Evolutionary conservation across 768 basidiomycete genomes (phyloP), one percentile per base, ranked within the genome.

Genomic region (Termitomyces titanicus): DNA sequence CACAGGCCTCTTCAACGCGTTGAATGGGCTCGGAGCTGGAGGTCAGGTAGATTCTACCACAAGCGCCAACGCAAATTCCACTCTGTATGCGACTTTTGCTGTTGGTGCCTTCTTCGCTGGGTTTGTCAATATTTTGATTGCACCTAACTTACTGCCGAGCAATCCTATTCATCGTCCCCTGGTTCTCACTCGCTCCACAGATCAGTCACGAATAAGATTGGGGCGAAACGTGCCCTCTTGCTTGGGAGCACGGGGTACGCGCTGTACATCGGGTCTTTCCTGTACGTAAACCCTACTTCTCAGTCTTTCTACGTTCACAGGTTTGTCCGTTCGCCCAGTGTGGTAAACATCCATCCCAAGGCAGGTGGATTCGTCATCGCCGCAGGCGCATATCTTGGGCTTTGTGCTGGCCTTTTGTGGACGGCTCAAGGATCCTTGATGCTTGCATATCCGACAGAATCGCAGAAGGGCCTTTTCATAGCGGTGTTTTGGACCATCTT

Each of bases 401-500:
- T 90, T 47, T 89, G 86, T 63, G 90, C 79, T 1, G 79, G 77
- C 47, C 64, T 93, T 42, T 72, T 92, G 8, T 92, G 91, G 91
- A 86, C 89, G 0, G 88, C 89, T 0, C 90, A 93, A 63, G 92
- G 89, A n/a, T 85, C 83, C 17, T 72, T 93, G 56, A 92, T 92
- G 84, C 71, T 94, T 68, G 82, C 88, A 5, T 93, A 93, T 68
- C 88, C 90, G 0, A 90, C 88, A 0, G 90, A 93, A 66, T 64
- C 69, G 44, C 82, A 92, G 66, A 93, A 93, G 68, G 90, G 90
- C 15, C 73, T 70, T 31, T 92, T 79, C 69, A 90, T 93, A 49
- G 85, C 79, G 38, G 81, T 90, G 44, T 93, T 92, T 72, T 93
- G 91, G 91, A 72, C 79, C 42, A 88, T 92, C 57, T 93, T 94